phyloP scores from a whole-genome alignment of 345 rosid genomes.

The Jatropha curcas region DNA sequence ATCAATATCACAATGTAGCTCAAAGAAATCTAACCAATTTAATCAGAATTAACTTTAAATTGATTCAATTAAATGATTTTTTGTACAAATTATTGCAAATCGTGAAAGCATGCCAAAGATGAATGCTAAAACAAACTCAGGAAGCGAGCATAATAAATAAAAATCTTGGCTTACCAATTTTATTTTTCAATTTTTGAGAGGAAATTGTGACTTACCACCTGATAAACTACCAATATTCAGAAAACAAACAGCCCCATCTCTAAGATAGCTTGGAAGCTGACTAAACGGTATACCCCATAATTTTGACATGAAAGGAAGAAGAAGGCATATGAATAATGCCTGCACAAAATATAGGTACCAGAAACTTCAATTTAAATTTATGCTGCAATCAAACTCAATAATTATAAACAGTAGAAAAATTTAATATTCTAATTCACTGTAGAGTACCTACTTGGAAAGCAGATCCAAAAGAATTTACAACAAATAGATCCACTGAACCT shows the following conservation, averaged over 20 bases:
- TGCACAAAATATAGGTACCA: slow-evolving; percentile 32
- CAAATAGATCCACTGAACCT: slow-evolving; percentile 82
- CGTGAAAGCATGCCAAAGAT: not conserved
- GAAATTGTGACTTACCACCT: slow-evolving; percentile 54
- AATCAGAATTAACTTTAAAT: not conserved
- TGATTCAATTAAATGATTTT: not conserved
- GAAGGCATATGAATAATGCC: slow-evolving; percentile 78
- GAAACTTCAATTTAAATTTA: slow-evolving; percentile 20
- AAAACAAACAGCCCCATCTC: slow-evolving; percentile 91
- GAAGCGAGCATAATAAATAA: not conserved
- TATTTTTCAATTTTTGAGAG: not conserved
- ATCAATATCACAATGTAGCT: not conserved
- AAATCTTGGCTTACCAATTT: not conserved
- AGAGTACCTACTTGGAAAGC: slow-evolving; percentile 70
- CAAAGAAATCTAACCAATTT: not conserved
- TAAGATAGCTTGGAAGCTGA: slow-evolving; percentile 81
- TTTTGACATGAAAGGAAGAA: slow-evolving; percentile 88
- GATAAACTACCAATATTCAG: slow-evolving; percentile 64
- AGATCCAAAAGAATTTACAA: slow-evolving; percentile 89
- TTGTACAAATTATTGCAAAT: not conserved
- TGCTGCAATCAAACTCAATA: not conserved
- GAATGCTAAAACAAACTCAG: not conserved
- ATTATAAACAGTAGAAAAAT: not conserved
- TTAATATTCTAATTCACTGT: slow-evolving; percentile 5
- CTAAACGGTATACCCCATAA: slow-evolving; percentile 92